Evolutionary conservation across 2,329 filamentous ascomycete genomes (phyloP), one percentile per base, ranked within the genome.

Genomic region (Sclerotinia nivalis): DNA sequence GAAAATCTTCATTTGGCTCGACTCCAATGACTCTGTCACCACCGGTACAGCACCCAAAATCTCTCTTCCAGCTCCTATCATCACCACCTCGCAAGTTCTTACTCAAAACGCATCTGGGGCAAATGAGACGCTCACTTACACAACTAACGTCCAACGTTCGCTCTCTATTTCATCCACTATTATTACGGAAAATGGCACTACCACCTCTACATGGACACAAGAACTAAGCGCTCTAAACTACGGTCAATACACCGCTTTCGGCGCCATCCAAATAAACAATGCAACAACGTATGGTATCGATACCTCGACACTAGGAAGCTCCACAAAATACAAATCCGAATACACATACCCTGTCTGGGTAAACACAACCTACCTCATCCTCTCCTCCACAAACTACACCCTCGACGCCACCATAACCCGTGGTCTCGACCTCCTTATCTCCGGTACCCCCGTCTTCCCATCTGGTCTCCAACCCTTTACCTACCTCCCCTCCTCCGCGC

Each of bases 1-100:
- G 52, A 96, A 94, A 79, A 83, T 95, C 15, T 95, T 96, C 77
- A 74, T 93, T n/a, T 96, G 91, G 88, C 83, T 90, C 0, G 88
- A 90, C 74, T 77, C 80, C 7, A 73, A 80, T 2, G 80, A 78
- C 12, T 84, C 82, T 25, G 77, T 87, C 67, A 89, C 88, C 0
- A 88, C 84, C 1, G 86, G 85, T 18, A 78, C 75, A 1, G 59
- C 76, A 15, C 82, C 82, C 1, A 76, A 50, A 1, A 72, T 82
- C 20, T 67, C 74, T 7, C 72, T 70, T 55, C 74, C 69, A 52
- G 80, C 70, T 0, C 86, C 88, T 0, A 76, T 75, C 3, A 84
- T 91, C 69, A 71, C 77, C 1, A 77, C 89, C n/a, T 82, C 82
- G 2, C 87, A 87, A 58, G 72, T 76, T 5, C 75, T 85, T n/a